Evolutionary conservation across 1,139 yeast species (phyloP), one percentile per base, ranked within the genome.

Genomic region (Blastobotrys persicus): DNA sequence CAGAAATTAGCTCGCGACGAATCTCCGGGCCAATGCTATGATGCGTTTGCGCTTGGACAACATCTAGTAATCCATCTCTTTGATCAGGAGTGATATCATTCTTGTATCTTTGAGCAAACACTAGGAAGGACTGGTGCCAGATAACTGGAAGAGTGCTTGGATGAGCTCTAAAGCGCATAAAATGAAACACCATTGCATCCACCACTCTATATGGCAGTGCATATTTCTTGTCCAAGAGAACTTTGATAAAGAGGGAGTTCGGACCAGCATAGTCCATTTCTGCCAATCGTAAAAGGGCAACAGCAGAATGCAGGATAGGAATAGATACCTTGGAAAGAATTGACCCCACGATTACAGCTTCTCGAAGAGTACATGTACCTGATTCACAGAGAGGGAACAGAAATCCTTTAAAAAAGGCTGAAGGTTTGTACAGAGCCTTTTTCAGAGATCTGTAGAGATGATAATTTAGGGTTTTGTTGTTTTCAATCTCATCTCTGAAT

Each of bases 81-180:
- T 92, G 99, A 66, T 94, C 98, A 61, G 88, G 96, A 13, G 98
- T 92, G 53, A 92, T 88, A 73, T 92, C 98, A 67, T 92, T 91
- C 70, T 92, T 92, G 69, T 92, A 92, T 57, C 96, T 79, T 72
- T 91, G 97, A 40, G 97, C 95, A 74, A 92, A 94, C 2, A 94
- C 85, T 52, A 92, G 75, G 63, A 92, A 85, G 1, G 97, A 91
- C 67, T 92, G 95, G 66, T 94, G 98, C 98, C 98, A 92, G 40
- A 92, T 92, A 12, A 92, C 88, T 4, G 98, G 98, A 61, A 94
- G 75, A n/a, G 85, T 81, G n/a, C 79, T 73, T 20, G 70, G 68
- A 34, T 66, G 69, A 32, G 69, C 71, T 18, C 72, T 79, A 70
- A 91, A 94, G 59, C 89, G 79, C 86, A 91, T 85, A 68, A 92